Base-by-base conservation (phyloP, 768 basidiomycete species). In the Mycena crocata region DNA sequence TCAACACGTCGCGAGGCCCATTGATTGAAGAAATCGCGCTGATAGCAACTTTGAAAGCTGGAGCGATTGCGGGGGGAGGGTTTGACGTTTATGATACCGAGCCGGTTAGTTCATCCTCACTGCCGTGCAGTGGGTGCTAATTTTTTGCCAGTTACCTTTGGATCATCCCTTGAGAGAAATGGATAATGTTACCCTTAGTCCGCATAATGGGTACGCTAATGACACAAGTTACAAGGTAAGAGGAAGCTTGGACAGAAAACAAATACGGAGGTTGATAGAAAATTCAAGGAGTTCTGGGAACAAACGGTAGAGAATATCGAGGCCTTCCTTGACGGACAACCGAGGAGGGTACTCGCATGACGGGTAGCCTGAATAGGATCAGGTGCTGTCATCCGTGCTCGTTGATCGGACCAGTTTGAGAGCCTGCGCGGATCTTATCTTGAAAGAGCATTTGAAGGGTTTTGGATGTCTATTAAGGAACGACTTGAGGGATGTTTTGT, bases 1-100 rank as follows among this genome's bases (percentile, higher is more conserved):
- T 92, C 72, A 93, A 92, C 71, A 90, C 90, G 1, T 87, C 87
- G 3, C 77, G 90, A 58, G 91, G 91, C 0, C 89, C 89, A 3
- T 73, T 93, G 23, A 84, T 93, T 6, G 86, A 91, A 58, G 90
- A 91, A 69, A 67, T 55, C 0, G 90, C 85, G 0, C 72, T 93
- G 35, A 64, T 91, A 12, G 75, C 86, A 5, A 81, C 79, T 3
- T 72, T 91, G 64, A 74, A 81, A 61, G 72, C 82, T 35, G 81
- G 80, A 42, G 77, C 66, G 46, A 89, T 91, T 37, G 82, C 83
- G 3, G 90, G 88, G 0, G 90, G 86, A 0, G 90, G 87, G 0
- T 73, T 91, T 57, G 90, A 91, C 74, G 90, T 92, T 1, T 91
- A 85, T 71, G 89, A 90, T 49, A 71, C 83, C 37, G 89, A 92